These are phyloP conservation scores for Neofusicoccum kwambonambiense DNA, from an alignment of 2,329 filamentous ascomycete genomes.

Conservation along the genomic window DNA sequence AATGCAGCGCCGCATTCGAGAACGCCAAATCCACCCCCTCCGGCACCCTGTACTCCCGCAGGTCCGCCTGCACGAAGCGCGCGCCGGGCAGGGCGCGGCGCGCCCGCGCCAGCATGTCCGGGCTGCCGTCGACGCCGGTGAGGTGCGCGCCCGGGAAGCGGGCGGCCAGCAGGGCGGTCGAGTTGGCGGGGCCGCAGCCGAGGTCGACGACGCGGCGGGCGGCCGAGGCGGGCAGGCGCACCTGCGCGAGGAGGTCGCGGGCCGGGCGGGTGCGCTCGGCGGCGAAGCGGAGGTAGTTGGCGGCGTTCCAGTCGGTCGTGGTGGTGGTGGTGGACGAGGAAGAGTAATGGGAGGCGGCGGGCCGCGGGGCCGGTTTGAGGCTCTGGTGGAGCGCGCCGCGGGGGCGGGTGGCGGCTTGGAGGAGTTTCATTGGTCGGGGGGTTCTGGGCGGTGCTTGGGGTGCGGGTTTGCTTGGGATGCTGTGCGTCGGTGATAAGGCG, in stretches of 20 bases:
- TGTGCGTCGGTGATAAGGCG: too few species aligned
- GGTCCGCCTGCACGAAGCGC: not conserved
- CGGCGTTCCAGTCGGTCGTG: slow-evolving; percentile 53
- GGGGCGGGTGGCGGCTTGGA: not conserved
- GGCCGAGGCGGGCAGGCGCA: slow-evolving; percentile 41
- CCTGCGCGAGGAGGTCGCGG: slow-evolving; percentile 49
- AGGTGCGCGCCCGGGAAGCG: slow-evolving; percentile 50
- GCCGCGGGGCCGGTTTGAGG: too few species aligned
- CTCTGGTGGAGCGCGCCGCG: too few species aligned
- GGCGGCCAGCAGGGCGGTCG: slow-evolving; percentile 49
- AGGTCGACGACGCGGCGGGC: slow-evolving; percentile 51
- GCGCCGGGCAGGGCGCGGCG: slow-evolving; percentile 37
- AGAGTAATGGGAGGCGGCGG: too few species aligned
- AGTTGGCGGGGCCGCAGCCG: slow-evolving; percentile 62
- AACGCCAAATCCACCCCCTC: slow-evolving; percentile 47
- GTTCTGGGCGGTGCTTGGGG: too few species aligned
- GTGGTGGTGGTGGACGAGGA: not conserved
- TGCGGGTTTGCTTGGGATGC: too few species aligned
- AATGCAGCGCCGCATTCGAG: slow-evolving; percentile 61
- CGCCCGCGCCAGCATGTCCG: slow-evolving; percentile 56
- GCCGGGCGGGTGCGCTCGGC: slow-evolving; percentile 54
- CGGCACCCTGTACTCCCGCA: slow-evolving; percentile 33
- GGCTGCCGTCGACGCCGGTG: slow-evolving; percentile 55
- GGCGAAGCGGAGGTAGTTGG: slow-evolving; percentile 57
- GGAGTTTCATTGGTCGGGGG: not conserved